Conservation (phyloP, 2,329 filamentous ascomycete genomes). For the Colletotrichum sp. region DNA sequence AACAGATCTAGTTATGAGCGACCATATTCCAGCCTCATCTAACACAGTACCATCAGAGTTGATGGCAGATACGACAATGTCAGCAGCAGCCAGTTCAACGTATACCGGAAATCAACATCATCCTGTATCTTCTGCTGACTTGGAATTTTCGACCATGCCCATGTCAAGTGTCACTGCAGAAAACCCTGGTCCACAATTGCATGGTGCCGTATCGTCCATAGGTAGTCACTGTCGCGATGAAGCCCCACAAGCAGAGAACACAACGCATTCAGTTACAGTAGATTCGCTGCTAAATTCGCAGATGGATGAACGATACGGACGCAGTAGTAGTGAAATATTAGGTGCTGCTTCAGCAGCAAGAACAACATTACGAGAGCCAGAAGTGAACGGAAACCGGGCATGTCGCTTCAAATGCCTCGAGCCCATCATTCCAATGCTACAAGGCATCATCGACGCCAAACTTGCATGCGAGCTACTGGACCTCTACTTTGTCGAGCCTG, state of each 20-base stretch:
- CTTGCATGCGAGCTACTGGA: constrained; percentile 53
- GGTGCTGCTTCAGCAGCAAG: background rate
- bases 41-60: background rate
- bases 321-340: background rate
- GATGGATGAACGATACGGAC: background rate
- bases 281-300: background rate
- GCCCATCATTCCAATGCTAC: constrained; percentile 42
- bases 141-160: background rate
- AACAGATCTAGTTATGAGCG: background rate
- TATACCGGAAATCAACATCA: background rate
- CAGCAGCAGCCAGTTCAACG: background rate
- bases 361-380: background rate
- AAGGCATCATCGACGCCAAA: constrained; percentile 41
- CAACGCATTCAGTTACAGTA: background rate
- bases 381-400: background rate
- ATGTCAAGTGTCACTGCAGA: background rate
- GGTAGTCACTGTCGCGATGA: background rate
- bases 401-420: constrained; percentile 36
- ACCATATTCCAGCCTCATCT: background rate
- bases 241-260: background rate
- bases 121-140: background rate
- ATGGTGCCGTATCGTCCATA: background rate
- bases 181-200: background rate
- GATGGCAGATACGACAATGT: background rate
- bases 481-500: constrained; percentile 50